Evolutionary conservation across 1,284 basidiomycete genomes (phyloP).

Genomic region (Wolfiporia cocos): DNA sequence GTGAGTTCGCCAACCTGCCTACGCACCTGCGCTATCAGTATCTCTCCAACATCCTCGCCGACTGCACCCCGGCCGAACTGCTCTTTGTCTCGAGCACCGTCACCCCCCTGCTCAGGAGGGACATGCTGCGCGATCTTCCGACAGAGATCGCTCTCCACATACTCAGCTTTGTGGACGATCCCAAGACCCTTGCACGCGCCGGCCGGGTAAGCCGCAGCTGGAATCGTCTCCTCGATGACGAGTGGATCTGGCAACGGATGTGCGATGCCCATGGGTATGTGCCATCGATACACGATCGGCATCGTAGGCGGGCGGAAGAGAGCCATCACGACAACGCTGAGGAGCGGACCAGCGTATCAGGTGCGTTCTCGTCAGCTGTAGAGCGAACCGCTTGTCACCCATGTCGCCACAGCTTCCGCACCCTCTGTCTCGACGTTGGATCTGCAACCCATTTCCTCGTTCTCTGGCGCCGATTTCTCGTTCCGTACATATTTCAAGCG

Average conservation of each 20-base stretch:
- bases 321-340: conserved; percentile 3
- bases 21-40: conserved; percentile 49
- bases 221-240: conserved; percentile 76
- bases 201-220: conserved; percentile 75
- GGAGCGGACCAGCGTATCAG: not conserved
- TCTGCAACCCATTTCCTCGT: conserved; percentile 4
- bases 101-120: conserved; percentile 78
- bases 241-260: conserved; percentile 82
- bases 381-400: too few species aligned
- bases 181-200: conserved; percentile 68
- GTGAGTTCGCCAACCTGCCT: conserved; percentile 31
- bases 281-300: conserved; percentile 9
- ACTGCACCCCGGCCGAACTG: conserved; percentile 72
- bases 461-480: conserved; percentile 33
- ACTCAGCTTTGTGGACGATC: conserved; percentile 80
- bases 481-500: conserved; percentile 73
- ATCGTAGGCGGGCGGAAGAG: too few species aligned
- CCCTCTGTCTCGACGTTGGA: conserved; percentile 3
- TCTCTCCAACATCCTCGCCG: conserved; percentile 55
- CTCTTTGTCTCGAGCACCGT: conserved; percentile 74
- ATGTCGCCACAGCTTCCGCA: not conserved
- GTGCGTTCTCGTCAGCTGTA: conserved; percentile 1
- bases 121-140: conserved; percentile 82
- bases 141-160: conserved; percentile 82
- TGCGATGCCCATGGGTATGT: conserved; percentile 58